Evolutionary conservation across 768 basidiomycete genomes (phyloP), one percentile per base, ranked within the genome.

Genomic region (Psilocybe cyanescens): DNA sequence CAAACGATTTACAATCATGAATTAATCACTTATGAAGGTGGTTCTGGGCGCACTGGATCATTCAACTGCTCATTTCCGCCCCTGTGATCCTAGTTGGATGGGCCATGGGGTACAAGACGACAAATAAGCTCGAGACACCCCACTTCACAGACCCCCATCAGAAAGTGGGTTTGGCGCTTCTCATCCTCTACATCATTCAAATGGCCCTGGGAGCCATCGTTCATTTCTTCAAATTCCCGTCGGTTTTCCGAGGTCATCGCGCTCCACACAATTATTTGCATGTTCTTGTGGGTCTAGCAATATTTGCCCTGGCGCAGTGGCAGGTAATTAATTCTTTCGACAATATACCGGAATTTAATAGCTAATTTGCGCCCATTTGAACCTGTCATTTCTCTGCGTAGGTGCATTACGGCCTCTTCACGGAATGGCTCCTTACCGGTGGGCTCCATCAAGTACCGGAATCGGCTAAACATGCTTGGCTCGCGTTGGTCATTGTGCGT

Each of bases 201-300:
- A 51, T 84, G 37, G 3, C 75, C 2, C 62, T 86, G 29, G 87
- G 88, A 19, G 58, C 71, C 1, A 53, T 83, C 70, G 81, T 86
- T 48, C 87, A 90, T 71, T 83, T 70, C 54, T 61, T 83, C 72
- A 88, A 88, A 68, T 67, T 76, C 55, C 76, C 74, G 4, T 62
- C 70, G 0, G 50, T 75, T 19, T 72, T 79, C 72, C 67, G 65
- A 63, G 76, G 76, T 55, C 66, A 71, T 71, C 72, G 87, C 30
- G 75, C 85, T 7, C 78, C 81, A 33, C 86, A 80, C 49, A 85
- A 83, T 65, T 87, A 85, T 71, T 57, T 83, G 30, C 87, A 89
- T 63, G 83, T 79, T 8, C 57, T 81, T 3, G 65, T 89, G 24
- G 88, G 88, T 1, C 69, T 88, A 6, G 71, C 74, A 0, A 87